Evolutionary conservation across 2,329 filamentous ascomycete genomes (phyloP).

Genomic region (Fusarium sp.): DNA sequence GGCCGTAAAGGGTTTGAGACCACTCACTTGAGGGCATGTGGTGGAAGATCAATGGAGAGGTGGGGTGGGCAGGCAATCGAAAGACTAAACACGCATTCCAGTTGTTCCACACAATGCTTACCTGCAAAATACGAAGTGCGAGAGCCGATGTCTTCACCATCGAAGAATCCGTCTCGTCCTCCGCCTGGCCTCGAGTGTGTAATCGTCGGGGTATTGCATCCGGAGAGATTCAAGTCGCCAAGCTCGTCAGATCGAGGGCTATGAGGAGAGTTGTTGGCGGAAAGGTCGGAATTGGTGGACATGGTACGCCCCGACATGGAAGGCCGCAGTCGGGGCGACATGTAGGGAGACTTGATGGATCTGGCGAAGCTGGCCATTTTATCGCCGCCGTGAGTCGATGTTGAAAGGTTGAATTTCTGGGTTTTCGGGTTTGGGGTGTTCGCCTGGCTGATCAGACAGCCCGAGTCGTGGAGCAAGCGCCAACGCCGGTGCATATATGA

Average conservation of each 20-base stretch:
- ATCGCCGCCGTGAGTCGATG: constrained; percentile 24
- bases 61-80: constrained; percentile 10
- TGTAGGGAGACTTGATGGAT: constrained; percentile 62
- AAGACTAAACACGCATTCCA: constrained; percentile 34
- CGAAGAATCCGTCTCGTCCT: constrained; percentile 34
- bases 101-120: constrained; percentile 17
- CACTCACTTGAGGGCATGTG: constrained; percentile 34
- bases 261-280: constrained; percentile 41
- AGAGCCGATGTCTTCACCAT: constrained; percentile 29
- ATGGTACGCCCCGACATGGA: constrained; percentile 58
- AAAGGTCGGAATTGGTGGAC: constrained; percentile 61
- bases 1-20: constrained; percentile 2
- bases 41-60: constrained; percentile 26
- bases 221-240: constrained; percentile 48
- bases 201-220: constrained; percentile 48
- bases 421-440: constrained; percentile 17
- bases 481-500: constrained; percentile 41
- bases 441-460: constrained; percentile 37
- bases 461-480: constrained; percentile 39
- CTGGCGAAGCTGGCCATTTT: constrained; percentile 63
- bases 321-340: constrained; percentile 59
- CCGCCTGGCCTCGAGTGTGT: constrained; percentile 14
- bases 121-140: constrained; percentile 32
- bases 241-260: constrained; percentile 50
- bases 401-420: constrained; percentile 27